Evolutionary conservation across 2,329 filamentous ascomycete species (phyloP), one percentile per base, ranked within the genome.

Genomic region (Raffaelea deltoideospora): DNA sequence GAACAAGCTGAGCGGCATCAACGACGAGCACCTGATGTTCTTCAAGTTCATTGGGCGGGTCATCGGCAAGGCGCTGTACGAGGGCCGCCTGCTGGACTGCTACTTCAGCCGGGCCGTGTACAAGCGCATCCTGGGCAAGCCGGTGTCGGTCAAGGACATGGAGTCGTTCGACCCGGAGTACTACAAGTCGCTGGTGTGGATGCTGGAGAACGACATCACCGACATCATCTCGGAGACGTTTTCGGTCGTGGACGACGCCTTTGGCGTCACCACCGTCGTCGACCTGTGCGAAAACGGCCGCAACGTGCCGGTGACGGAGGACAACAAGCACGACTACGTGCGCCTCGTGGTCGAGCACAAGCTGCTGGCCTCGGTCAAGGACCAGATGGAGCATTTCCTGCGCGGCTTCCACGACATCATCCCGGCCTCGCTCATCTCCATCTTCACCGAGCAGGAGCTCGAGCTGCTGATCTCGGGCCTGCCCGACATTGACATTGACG

Each of bases 1-100:
- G 14, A 98, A 95, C 59, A 85, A 85, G 53, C 72, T 92, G 44
- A 96, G 88, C 58, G 77, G 77, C 31, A 79, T 96, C 69, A 98
- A 98, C 54, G 79, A 83, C 24, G 88, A 98, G 58, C 92, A 98
- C 64, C 60, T 96, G 41, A 76, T 85, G 65, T 98, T 95, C 71
- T 98, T 98, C 74, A 96, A 96, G 56, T 98, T 98, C 60, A 95
- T 98, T 50, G 90, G 90, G 30, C 83, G 90, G 34, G 86, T 98
- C 58, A 98, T 98, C 48, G 92, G 90, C 50, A 98, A 98, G 60
- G 90, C 90, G 27, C 69, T 98, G 34, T 98, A 96, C 56, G 92
- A 98, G 62, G 84, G 85, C 32, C 82, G 90, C 39, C 77, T 98
- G 26, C 76, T 98, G 22, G 90, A 98, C 57, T 98, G 90, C 58